A percentile compares a stretch with the other conserved stretches of the same genome.
Conservation (phyloP, 2,329 filamentous ascomycete genomes). For the Colletotrichum spinosum region DNA sequence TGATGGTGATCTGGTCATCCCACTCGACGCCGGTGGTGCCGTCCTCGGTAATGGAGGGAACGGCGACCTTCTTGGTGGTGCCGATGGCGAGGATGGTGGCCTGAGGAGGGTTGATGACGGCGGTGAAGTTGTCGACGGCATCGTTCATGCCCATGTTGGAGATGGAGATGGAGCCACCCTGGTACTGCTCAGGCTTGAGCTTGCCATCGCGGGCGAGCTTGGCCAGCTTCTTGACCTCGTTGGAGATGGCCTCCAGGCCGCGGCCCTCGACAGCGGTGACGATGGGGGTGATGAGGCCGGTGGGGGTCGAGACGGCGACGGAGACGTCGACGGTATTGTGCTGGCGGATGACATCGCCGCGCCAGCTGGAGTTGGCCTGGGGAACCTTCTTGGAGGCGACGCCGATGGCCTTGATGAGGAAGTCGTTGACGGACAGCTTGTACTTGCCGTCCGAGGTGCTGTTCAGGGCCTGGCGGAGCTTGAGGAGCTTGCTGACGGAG, state of each 20-base stretch:
- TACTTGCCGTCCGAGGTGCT: slow-evolving; percentile 89
- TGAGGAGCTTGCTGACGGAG: slow-evolving; percentile 94
- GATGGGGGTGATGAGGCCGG: slow-evolving; percentile 96
- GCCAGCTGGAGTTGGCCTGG: slow-evolving; percentile 95
- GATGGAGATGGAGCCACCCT: slow-evolving; percentile 98
- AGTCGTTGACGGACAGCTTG: slow-evolving; percentile 99
- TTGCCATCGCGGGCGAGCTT: slow-evolving; percentile 97
- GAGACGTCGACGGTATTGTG: slow-evolving; percentile 94
- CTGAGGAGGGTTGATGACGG: slow-evolving; percentile 99
- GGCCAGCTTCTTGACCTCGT: slow-evolving; percentile 93
- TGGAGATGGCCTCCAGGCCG: slow-evolving; percentile 89
- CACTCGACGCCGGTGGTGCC: slow-evolving; percentile 81
- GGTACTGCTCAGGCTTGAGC: slow-evolving; percentile 99
- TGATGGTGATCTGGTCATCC: slow-evolving; percentile 97
- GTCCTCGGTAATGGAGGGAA: slow-evolving; percentile 78
- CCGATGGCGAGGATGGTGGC: slow-evolving; percentile 95
- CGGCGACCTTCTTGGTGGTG: slow-evolving; percentile 93
- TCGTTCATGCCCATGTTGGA: slow-evolving; percentile 99
- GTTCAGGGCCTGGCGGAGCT: slow-evolving; percentile 95
- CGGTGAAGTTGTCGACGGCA: slow-evolving; percentile 96
- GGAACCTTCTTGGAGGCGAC: slow-evolving; percentile 93
- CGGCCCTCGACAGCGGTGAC: slow-evolving; percentile 89
- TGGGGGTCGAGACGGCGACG: slow-evolving; percentile 93
- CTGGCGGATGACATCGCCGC: slow-evolving; percentile 89
- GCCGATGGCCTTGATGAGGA: slow-evolving; percentile 96